A percentile compares a stretch with the other conserved stretches of the same genome.
These are phyloP conservation scores for Tetrahymena malaccensis DNA, from an alignment of 73 alveolate genomes.

Conservation along the genomic window DNA sequence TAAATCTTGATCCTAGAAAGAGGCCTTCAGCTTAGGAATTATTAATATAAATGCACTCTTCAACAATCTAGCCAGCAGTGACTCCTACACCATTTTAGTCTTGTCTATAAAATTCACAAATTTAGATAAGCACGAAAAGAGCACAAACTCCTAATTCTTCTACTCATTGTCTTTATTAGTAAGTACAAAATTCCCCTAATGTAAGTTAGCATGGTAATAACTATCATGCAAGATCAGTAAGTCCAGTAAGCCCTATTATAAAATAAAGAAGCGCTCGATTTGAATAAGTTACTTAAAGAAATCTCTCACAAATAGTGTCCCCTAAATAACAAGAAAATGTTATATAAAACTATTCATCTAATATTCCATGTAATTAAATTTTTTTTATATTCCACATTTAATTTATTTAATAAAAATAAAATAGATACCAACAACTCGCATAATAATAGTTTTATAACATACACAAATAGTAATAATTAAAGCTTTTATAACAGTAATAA, in stretches of 20 bases:
- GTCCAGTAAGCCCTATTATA: not conserved
- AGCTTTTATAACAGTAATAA: not conserved
- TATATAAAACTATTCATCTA: not conserved
- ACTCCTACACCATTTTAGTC: not conserved
- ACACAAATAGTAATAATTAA: not conserved
- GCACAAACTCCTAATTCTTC: not conserved
- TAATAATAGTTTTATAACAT: not conserved
- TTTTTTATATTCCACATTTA: not conserved
- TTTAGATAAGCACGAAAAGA: not conserved
- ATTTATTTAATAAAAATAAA: not conserved
- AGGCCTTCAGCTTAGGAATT: not conserved
- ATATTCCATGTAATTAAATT: not conserved
- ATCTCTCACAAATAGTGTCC: not conserved
- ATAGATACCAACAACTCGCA: not conserved
- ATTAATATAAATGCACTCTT: not conserved
- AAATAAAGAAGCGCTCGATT: not conserved
- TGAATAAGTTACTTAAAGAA: not conserved
- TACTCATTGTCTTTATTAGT: not conserved
- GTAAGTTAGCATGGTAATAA: not conserved
- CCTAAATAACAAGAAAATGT: not conserved
- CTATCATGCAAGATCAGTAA: not conserved
- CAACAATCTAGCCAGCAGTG: not conserved
- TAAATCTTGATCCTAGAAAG: not conserved
- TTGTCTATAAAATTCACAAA: not conserved
- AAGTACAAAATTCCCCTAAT: not conserved